A percentile compares a stretch with the other conserved stretches of the same genome.
Evolutionary conservation across 2,329 filamentous ascomycete species (phyloP).

Genomic region (Monilinia vaccinii-corymbosi): DNA sequence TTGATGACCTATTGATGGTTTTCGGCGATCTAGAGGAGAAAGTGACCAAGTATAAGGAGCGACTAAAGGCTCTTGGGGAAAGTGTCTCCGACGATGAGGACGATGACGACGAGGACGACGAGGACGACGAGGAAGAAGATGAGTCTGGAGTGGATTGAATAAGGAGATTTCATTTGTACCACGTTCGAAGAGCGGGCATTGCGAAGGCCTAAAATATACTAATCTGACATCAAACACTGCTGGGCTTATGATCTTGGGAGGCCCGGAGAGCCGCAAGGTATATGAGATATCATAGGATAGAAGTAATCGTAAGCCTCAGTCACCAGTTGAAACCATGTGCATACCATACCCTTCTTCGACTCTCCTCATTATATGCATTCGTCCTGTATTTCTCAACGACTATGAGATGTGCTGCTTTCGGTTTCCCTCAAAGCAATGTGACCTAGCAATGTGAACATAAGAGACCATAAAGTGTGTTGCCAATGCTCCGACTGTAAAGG

Average conservation of each 20-base stretch:
- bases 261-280: neutral
- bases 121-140: slow-evolving; percentile 33
- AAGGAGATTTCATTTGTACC: neutral
- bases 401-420: neutral
- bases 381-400: neutral
- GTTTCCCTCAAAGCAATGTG: neutral
- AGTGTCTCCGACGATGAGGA: slow-evolving; percentile 70
- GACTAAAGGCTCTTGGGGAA: slow-evolving; percentile 51
- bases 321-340: neutral
- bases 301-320: neutral
- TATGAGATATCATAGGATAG: neutral
- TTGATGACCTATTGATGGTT: slow-evolving; percentile 74
- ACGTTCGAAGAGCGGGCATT: neutral
- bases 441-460: neutral
- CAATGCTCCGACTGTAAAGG: neutral
- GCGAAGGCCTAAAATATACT: neutral
- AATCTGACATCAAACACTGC: neutral
- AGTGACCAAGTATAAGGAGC: slow-evolving; percentile 57
- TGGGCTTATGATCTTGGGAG: neutral
- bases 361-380: neutral
- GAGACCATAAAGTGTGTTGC: no score
- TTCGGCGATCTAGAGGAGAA: slow-evolving; percentile 77
- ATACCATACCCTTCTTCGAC: neutral
- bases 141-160: slow-evolving; percentile 9
- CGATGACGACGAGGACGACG: slow-evolving; percentile 46